Percentiles rank a stretch among this genome's conserved stretches.
Conservation (phyloP, 2,329 filamentous ascomycete species). For the Venturiaceae sp. region DNA sequence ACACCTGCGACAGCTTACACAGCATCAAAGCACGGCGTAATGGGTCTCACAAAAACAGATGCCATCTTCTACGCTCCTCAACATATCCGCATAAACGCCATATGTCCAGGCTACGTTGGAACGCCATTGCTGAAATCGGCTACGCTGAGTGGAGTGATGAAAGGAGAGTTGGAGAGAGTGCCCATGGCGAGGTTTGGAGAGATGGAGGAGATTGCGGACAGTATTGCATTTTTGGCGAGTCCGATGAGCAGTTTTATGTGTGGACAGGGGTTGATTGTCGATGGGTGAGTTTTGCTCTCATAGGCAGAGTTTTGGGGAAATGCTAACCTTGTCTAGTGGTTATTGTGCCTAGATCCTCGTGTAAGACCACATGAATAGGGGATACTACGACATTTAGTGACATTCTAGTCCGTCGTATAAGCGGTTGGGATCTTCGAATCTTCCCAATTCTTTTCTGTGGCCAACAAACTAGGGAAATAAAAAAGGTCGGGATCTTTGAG, state of each 20-base stretch:
- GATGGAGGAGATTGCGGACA: conserved; percentile 45
- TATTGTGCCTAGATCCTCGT: not conserved
- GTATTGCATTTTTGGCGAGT: conserved; percentile 41
- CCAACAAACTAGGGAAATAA: no score
- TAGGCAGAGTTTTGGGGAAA: not conserved
- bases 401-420: no score
- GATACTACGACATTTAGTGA: not conserved
- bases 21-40: conserved; percentile 43
- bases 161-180: conserved; percentile 32
- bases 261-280: conserved; percentile 36
- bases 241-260: conserved; percentile 44
- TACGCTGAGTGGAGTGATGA: conserved; percentile 20
- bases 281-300: conserved; percentile 23
- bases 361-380: not conserved
- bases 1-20: conserved; percentile 38
- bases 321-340: not conserved
- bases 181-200: conserved; percentile 38
- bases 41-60: conserved; percentile 45
- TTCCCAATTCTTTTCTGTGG: no score
- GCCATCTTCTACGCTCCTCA: conserved; percentile 41
- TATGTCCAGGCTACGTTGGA: conserved; percentile 44
- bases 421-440: not conserved
- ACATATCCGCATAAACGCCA: conserved; percentile 49
- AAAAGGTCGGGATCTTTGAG: no score
- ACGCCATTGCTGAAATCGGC: conserved; percentile 28